Conservation (phyloP, 2,329 filamentous ascomycete species). For the Gnomoniopsis smithogilvyi region DNA sequence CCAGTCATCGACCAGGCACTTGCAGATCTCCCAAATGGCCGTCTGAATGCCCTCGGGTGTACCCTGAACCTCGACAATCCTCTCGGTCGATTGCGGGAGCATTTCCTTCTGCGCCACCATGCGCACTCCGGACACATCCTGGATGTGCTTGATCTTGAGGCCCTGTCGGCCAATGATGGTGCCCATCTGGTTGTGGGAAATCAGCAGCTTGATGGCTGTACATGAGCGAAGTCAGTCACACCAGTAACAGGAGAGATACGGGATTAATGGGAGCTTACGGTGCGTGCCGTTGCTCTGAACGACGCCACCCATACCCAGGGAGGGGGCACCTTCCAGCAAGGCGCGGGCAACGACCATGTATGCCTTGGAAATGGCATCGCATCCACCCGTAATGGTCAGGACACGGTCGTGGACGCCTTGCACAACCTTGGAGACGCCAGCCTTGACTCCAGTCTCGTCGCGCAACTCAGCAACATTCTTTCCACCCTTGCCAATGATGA, state of each 20-base stretch:
- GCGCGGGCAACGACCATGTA: conserved; percentile 92
- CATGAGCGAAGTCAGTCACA: conserved; percentile 13
- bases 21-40: conserved; percentile 97
- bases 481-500: conserved; percentile 98
- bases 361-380: conserved; percentile 84
- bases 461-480: conserved; percentile 97
- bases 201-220: conserved; percentile 90
- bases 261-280: conserved; percentile 58
- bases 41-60: conserved; percentile 93
- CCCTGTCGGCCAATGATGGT: conserved; percentile 97
- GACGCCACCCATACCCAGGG: conserved; percentile 93
- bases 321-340: conserved; percentile 86
- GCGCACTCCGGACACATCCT: conserved; percentile 92
- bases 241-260: neutral
- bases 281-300: conserved; percentile 87
- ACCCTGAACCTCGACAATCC: conserved; percentile 95
- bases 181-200: conserved; percentile 99
- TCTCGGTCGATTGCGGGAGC: conserved; percentile 97
- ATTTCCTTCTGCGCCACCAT: conserved; percentile 99
- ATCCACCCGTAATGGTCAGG: conserved; percentile 86
- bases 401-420: conserved; percentile 97
- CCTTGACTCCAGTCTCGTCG: conserved; percentile 96
- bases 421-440: conserved; percentile 97
- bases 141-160: conserved; percentile 99
- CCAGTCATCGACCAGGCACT: conserved; percentile 97